Evolutionary conservation across 2,329 filamentous ascomycete species (phyloP), one percentile per base, ranked within the genome.

Genomic region (Cladobotryum mycophilum): DNA sequence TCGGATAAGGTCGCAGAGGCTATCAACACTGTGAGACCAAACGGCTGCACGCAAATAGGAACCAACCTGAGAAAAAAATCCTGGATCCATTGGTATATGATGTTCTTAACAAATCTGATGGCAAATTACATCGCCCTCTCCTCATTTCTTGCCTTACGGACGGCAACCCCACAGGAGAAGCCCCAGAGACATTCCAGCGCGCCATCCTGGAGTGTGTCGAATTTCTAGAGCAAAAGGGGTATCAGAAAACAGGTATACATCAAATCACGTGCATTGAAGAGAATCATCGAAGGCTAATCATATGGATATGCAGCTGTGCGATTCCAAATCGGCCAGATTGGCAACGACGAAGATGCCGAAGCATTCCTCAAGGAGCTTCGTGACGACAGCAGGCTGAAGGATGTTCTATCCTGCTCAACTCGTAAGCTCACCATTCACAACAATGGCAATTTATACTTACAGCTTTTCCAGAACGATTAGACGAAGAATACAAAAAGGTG

Each of bases 261-360:
- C 14, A 33, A 6, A n/a, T 15, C 4, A 14, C 1, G 4, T 38
- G 7, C 20, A 34, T 41, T 5, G 13, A 7, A 2, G 17, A 11
- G 12, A 4, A 9, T 3, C 5, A n/a, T 35, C 8, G 13, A 5
- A 4, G 14, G 2, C 44, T 46, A 20, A 46, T 15, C 3, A 14
- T 0, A 7, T 20, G 7, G 15, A 4, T 30, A 17, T 5, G 18
- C 8, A 53, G 51, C 38, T 9, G 20, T 53, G 18, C 43, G 38
- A 5, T 53, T 53, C 20, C 51, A 53, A 30, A 36, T 53, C 6
- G 45, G 47, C 3, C 51, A 53, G 15, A 43, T 53, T 22, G 51
- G 51, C 2, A 45, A 53, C 15, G 47, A 49, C 12, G 14, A n/a
- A 1, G 25, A 17, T 6, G 46, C 47, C 12, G 20, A 34, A 11